These are phyloP conservation scores for Neopestalotiopsis sp. DNA, from an alignment of 2,329 filamentous ascomycete species.

Conservation along the genomic window DNA sequence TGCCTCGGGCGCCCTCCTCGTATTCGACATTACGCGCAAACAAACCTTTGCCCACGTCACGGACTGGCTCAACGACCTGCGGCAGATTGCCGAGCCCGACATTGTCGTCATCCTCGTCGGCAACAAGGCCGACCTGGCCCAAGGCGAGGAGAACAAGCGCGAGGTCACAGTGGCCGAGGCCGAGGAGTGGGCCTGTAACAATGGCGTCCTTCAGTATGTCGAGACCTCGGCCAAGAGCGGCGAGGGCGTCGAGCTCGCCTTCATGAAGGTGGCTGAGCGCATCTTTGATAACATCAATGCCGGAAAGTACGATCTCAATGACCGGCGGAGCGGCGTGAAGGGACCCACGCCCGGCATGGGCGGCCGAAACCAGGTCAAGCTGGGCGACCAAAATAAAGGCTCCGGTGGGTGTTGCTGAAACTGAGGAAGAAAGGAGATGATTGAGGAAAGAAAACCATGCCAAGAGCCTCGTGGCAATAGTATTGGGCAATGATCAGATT, in stretches of 20 bases:
- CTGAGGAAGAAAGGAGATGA: background rate
- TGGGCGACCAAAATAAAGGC: conserved; percentile 46
- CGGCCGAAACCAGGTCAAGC: conserved; percentile 49
- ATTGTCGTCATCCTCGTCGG: conserved; percentile 95
- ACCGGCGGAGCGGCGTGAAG: conserved; percentile 90
- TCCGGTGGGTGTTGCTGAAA: conserved; percentile 51
- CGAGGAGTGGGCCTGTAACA: conserved; percentile 83
- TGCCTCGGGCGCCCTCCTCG: conserved; percentile 73
- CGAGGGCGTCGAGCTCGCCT: conserved; percentile 91
- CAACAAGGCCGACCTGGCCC: conserved; percentile 87
- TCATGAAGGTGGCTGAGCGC: conserved; percentile 89
- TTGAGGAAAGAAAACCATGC: background rate
- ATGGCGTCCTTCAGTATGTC: conserved; percentile 90
- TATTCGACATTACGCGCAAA: conserved; percentile 90
- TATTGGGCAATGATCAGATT: background rate
- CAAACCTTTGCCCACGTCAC: conserved; percentile 87
- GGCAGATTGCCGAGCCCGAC: conserved; percentile 92
- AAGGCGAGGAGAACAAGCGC: conserved; percentile 52
- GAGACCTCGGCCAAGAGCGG: conserved; percentile 97
- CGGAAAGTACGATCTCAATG: conserved; percentile 92
- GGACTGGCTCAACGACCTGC: conserved; percentile 91
- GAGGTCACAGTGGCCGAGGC: conserved; percentile 85
- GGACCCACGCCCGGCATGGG: conserved; percentile 58
- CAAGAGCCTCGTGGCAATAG: background rate
- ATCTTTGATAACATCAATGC: conserved; percentile 98